Evolutionary conservation across 2,329 filamentous ascomycete genomes (phyloP), one percentile per base, ranked within the genome.

Genomic region (Scedosporium aurantiacum): DNA sequence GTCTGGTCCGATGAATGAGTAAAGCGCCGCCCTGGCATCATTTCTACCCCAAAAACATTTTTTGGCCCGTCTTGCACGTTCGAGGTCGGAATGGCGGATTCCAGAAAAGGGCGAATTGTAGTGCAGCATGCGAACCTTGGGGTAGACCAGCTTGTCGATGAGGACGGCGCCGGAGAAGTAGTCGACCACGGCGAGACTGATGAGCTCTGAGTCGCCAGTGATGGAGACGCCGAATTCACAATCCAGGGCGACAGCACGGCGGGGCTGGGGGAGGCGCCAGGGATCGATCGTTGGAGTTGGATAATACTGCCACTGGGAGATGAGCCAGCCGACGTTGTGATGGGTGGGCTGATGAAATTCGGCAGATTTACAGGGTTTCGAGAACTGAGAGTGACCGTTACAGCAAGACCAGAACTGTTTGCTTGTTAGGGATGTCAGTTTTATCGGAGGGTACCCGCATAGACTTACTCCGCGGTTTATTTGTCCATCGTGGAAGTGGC

Each of bases 201-300:
- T 81, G 6, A 84, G 69, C 63, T 83, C 80, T 0, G 70, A 68
- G 8, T 83, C 78, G 5, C 76, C 75, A 4, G 69, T 70, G 7
- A 66, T 64, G 1, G 76, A 70, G 0, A 71, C 74, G 16, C 81
- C 80, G 79, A 83, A 83, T 64, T 84, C 81, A 64, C 81, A 83
- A 63, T 83, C 80, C 3, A 84, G 69, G 0, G 76, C 78, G 2
- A 83, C 74, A 2, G 60, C 60, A n/a, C 8, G 12, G 40, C 52
- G 60, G 16, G 32, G 18, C 28, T 41, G 28, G 25, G 27, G 27
- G 7, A 23, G 32, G 1, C 32, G 14, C 54, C 27, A 57, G 5
- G 50, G 50, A 12, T 27, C 23, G 18, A 54, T 2, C 2, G 21
- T 54, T 18, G 50, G 50, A 23, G 50, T 54, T 23, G 23, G 50